Conservation (phyloP, 805 yeast genomes). For the Myxozyma neglecta region DNA sequence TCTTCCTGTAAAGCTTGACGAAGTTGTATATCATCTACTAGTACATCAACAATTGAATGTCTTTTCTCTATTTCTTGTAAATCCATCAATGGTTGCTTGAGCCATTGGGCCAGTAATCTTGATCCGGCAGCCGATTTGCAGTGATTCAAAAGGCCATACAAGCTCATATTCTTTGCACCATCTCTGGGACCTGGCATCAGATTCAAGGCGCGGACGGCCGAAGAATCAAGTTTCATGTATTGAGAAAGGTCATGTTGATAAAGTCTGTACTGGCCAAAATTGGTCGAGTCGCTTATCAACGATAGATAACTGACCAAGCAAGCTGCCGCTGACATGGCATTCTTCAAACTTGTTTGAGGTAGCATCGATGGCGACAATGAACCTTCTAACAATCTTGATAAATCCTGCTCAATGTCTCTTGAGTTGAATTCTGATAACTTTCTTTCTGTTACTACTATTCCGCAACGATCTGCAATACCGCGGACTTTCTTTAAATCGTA, state of each 20-base stretch:
- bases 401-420: slow-evolving; percentile 75
- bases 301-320: slow-evolving; percentile 71
- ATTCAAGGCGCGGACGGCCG: slow-evolving; percentile 86
- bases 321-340: slow-evolving; percentile 62
- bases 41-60: slow-evolving; percentile 69
- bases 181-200: slow-evolving; percentile 65
- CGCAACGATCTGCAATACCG: slow-evolving; percentile 76
- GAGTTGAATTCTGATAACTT: slow-evolving; percentile 58
- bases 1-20: slow-evolving; percentile 67
- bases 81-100: slow-evolving; percentile 88
- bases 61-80: slow-evolving; percentile 59
- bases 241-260: slow-evolving; percentile 70
- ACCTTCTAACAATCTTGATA: slow-evolving; percentile 61
- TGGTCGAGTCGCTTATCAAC: slow-evolving; percentile 56
- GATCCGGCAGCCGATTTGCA: slow-evolving; percentile 91
- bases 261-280: slow-evolving; percentile 55
- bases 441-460: slow-evolving; percentile 63
- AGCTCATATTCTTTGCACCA: slow-evolving; percentile 54
- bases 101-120: slow-evolving; percentile 86
- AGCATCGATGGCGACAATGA: slow-evolving; percentile 39
- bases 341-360: slow-evolving; percentile 44
- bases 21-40: slow-evolving; percentile 67
- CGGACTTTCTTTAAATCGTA: slow-evolving; percentile 63
- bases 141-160: slow-evolving; percentile 80
- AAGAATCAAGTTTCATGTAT: slow-evolving; percentile 85